phyloP scores from a whole-genome alignment of 768 basidiomycete species.

The Serendipita sp. region DNA sequence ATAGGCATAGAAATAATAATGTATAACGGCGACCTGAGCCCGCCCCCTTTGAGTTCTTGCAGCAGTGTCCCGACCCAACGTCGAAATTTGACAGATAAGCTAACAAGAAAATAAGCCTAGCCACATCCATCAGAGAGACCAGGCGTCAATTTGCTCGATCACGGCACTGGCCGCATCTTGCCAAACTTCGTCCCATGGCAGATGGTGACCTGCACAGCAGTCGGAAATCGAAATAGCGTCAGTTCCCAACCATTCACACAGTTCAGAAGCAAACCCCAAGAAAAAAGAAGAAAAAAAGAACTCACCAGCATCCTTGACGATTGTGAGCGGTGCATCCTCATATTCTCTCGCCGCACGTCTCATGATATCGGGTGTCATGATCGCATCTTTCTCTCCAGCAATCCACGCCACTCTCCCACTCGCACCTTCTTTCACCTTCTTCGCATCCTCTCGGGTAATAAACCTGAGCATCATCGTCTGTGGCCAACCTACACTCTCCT shows the following conservation, averaged over 20 bases:
- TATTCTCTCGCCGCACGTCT: background rate
- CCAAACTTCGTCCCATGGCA: slow-evolving; percentile 1
- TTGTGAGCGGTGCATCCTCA: background rate
- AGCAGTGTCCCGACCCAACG: too few relatives aligned
- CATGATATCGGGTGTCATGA: background rate
- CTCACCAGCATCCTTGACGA: background rate
- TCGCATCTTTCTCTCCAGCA: background rate
- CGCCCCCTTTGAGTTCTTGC: too few relatives aligned
- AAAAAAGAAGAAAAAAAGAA: background rate
- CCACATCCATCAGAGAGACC: background rate
- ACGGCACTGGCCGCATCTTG: background rate
- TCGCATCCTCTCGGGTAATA: background rate
- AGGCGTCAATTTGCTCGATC: background rate
- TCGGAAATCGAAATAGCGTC: background rate
- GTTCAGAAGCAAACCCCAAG: background rate
- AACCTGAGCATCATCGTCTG: background rate
- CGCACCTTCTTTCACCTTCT: background rate
- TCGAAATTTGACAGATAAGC: too few relatives aligned
- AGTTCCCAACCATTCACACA: background rate
- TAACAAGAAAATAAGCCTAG: too few relatives aligned
- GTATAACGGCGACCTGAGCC: too few relatives aligned
- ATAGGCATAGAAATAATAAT: too few relatives aligned
- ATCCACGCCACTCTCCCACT: slow-evolving; percentile 2
- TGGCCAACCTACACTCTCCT: slow-evolving; percentile 1
- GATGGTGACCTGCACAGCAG: background rate